Percentiles rank a stretch among this genome's conserved stretches.
phyloP scores from a whole-genome alignment of 371 early-diverging fungal species.

The Actinomortierella ambigua region DNA sequence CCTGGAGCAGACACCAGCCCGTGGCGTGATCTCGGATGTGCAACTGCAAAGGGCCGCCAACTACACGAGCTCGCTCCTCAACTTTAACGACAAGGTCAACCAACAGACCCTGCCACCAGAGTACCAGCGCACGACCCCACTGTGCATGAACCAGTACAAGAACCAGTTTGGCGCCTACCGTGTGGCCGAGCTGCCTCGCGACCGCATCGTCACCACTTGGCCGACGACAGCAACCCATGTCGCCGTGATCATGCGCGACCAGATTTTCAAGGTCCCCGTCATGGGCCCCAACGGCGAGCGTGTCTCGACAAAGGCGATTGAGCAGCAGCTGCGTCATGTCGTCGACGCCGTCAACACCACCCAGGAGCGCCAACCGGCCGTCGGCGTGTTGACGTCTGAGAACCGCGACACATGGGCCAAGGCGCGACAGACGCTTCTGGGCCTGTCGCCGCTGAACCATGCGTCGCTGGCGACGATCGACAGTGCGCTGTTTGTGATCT shows the following conservation, averaged over 20 bases:
- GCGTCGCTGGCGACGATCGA: slow-evolving; percentile 73
- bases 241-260: slow-evolving; percentile 81
- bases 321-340: slow-evolving; percentile 65
- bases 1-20: slow-evolving; percentile 44
- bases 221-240: slow-evolving; percentile 81
- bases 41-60: slow-evolving; percentile 84
- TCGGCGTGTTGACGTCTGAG: slow-evolving; percentile 81
- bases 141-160: slow-evolving; percentile 93
- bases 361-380: slow-evolving; percentile 60
- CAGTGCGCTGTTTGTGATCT: slow-evolving; percentile 82
- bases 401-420: slow-evolving; percentile 90
- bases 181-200: slow-evolving; percentile 70
- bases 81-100: slow-evolving; percentile 78
- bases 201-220: slow-evolving; percentile 70
- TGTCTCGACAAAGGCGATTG: slow-evolving; percentile 65
- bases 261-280: slow-evolving; percentile 81
- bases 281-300: slow-evolving; percentile 70
- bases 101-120: slow-evolving; percentile 73
- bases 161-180: slow-evolving; percentile 85
- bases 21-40: slow-evolving; percentile 65
- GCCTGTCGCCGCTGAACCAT: slow-evolving; percentile 57
- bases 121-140: slow-evolving; percentile 66
- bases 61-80: slow-evolving; percentile 67
- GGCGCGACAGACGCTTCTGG: slow-evolving; percentile 50
- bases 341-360: slow-evolving; percentile 62